Base-by-base conservation (phyloP, 805 yeast species). In the Metahyphopichia silvanorum region DNA sequence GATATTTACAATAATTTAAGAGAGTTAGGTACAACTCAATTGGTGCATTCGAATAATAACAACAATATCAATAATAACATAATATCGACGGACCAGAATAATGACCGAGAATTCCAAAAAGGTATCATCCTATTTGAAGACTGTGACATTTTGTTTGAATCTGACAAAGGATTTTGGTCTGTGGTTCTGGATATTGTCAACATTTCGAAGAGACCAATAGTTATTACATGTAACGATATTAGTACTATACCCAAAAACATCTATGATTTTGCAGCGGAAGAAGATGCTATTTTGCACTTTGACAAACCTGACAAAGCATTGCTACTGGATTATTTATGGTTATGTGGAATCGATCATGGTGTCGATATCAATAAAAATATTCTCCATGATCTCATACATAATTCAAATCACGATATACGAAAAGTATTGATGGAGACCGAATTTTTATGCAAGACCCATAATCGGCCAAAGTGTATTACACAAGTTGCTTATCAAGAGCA, bases 71-170 rank as follows among this genome's bases (percentile, higher is more conserved):
- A 29, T 6, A 12, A n/a, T 11, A 23, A n/a, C 14, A 8, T 23
- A n/a, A n/a, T n/a, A n/a, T n/a, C n/a, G n/a, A n/a, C n/a, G n/a
- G n/a, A n/a, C n/a, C 15, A 23, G 7, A n/a, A 13, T 23, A 38
- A 42, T 23, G 30, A 31, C 16, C 39, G 46, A 11, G 47, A 47
- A 14, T 72, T 71, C 31, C 77, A 71, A 38, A 70, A 76, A 37
- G 88, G 91, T 6, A 62, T 87, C 5, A 79, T 93, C 4, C 56
- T 93, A 21, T 67, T 91, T 36, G 96, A 89, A 45, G 96, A 91
- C 47, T 89, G 85, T 25, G 96, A 91, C 51, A 65, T 86, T 8
- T 53, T 89, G 13, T 86, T 82, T 47, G 86, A 77, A 33, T 77
- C 74, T 20, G 98, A 93, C 47, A 76, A 74, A 35, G 77, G 78